Evolutionary conservation across 345 rosid species (phyloP), one percentile per base, ranked within the genome.

Genomic region (Dipteronia sinensis): DNA sequence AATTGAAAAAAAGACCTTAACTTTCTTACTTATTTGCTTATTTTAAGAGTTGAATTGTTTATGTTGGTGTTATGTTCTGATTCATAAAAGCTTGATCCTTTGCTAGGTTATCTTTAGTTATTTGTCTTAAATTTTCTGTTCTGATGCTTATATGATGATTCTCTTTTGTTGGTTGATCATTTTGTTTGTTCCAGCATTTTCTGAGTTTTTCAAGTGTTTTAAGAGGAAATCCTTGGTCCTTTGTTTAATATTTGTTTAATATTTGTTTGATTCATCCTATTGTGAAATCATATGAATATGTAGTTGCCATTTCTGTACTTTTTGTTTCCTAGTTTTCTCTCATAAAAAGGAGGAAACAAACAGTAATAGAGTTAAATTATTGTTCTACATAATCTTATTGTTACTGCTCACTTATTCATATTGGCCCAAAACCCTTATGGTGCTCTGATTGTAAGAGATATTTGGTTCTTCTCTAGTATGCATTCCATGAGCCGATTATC

Each of bases 241-340:
- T 49, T 61, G 55, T 38, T 62, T 40, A 23, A 22, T 73, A 40
- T 23, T 49, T 61, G 55, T 38, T 62, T 40, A 23, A 22, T 73
- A 40, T 61, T 15, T 44, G 38, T 56, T 20, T 7, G 66, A 9
- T 42, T 8, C 22, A 40, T 65, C 46, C 27, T 29, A 16, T 49
- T 2, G 11, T 6, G 64, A 55, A 13, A 38, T 34, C 38, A 31
- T 2, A 10, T 29, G 77, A 49, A 65, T 13, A 49, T 65, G 22
- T 16, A 62, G 47, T 27, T 25, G 10, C 58, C 56, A 44, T 3
- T 44, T 61, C 56, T 46, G 47, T 61, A 42, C 27, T 25, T 8
- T 58, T 63, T n/a, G 34, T 72, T 38, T 42, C 29, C 66, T 72
- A 65, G 34, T 72, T 63, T 7, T 47, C 67, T 59, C 69, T 74